A percentile compares a stretch with the other conserved stretches of the same genome.
These are phyloP conservation scores for Cladosporium sp. DNA, from an alignment of 2,329 filamentous ascomycete genomes.

Conservation along the genomic window DNA sequence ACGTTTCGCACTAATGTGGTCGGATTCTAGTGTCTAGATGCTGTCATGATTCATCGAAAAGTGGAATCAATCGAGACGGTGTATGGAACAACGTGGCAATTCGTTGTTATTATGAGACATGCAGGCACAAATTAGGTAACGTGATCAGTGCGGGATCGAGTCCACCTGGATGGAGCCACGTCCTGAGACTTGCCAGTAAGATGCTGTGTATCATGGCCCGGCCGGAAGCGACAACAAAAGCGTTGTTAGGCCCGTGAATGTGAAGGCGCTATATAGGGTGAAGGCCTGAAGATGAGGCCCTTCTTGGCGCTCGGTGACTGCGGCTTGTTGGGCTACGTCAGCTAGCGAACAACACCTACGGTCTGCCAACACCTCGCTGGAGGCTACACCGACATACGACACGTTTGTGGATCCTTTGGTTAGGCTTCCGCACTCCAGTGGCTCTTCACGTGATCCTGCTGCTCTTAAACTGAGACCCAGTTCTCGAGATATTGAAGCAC, in stretches of 20 bases:
- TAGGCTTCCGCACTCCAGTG: neutral
- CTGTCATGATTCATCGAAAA: too few species aligned
- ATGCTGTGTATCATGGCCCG: too few species aligned
- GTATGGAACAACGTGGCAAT: too few species aligned
- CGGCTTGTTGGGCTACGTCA: neutral
- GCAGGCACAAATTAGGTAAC: too few species aligned
- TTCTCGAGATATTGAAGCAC: slow-evolving; percentile 3
- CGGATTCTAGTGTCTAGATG: too few species aligned
- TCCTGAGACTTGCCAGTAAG: too few species aligned
- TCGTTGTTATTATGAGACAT: too few species aligned
- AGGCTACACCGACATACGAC: neutral
- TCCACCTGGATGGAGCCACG: too few species aligned
- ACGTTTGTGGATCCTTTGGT: slow-evolving; percentile 6
- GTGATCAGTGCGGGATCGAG: too few species aligned
- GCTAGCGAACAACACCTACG: neutral
- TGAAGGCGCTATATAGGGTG: neutral
- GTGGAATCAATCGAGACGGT: too few species aligned
- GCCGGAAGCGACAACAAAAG: neutral
- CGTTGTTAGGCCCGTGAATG: neutral
- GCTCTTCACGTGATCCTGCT: neutral
- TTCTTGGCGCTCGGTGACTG: neutral
- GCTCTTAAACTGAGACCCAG: neutral
- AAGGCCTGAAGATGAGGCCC: neutral
- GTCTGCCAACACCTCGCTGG: neutral
- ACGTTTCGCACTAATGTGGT: too few species aligned